Evolutionary conservation across 352 stramenopile species (phyloP).

Genomic region (Pseudoperonospora humuli): DNA sequence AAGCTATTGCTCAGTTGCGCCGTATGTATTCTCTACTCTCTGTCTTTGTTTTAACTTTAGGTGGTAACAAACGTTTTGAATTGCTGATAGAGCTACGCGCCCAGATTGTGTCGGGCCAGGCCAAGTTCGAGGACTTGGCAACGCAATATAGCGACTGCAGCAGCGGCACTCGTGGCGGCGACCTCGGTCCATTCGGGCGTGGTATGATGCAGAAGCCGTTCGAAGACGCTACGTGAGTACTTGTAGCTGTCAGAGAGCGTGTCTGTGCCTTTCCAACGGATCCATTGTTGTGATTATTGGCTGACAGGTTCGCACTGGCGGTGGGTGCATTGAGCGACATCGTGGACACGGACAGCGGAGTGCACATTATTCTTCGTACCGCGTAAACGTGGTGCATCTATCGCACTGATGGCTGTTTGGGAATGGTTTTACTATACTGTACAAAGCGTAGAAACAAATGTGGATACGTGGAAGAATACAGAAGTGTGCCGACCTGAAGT

Average conservation of each 20-base stretch:
- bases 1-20: slow-evolving; percentile 83
- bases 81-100: slow-evolving; percentile 42
- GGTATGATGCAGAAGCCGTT: slow-evolving; percentile 92
- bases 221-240: slow-evolving; percentile 72
- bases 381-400: slow-evolving; percentile 9
- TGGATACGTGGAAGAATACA: slow-evolving; percentile 5
- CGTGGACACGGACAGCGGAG: slow-evolving; percentile 93
- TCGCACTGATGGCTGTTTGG: not conserved
- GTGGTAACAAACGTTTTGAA: no score
- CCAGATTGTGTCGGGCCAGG: slow-evolving; percentile 78
- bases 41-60: no score
- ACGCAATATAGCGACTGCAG: slow-evolving; percentile 81
- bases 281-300: not conserved
- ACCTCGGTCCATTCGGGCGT: slow-evolving; percentile 84
- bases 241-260: not conserved
- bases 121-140: slow-evolving; percentile 69
- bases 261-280: not conserved
- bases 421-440: no score
- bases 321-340: slow-evolving; percentile 92
- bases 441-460: not conserved
- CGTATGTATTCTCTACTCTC: slow-evolving; percentile 13
- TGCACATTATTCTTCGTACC: slow-evolving; percentile 95
- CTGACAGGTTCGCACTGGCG: slow-evolving; percentile 77
- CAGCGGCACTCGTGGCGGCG: slow-evolving; percentile 77
- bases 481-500: no score